Base-by-base conservation (phyloP, 1,139 yeast genomes). In the Debaryomyces sp. region DNA sequence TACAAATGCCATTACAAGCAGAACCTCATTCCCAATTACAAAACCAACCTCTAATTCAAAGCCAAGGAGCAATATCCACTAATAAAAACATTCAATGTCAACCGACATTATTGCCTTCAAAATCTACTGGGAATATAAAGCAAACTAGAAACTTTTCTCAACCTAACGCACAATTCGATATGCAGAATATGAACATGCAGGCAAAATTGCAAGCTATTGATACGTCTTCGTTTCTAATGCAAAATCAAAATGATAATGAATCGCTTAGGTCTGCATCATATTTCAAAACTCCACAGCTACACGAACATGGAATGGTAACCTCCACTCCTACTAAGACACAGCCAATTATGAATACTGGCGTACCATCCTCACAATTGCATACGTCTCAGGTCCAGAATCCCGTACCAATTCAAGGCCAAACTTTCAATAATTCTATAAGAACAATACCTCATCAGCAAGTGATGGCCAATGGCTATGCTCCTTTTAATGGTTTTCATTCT, bases 401-500 rank as follows among this genome's bases (percentile, higher is more conserved):
- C 5, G 12, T 27, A 10, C 45, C 24, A 13, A 2, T 35, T 5
- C 41, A 37, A 24, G 41, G 41, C 29, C 41, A 37, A 24, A 15
- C 7, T 9, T 26, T 26, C 10, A 24, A 15, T n/a, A 29, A 12
- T 18, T 5, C 27, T 5, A 3, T 17, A 13, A 23, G 29, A 26
- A 2, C 30, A n/a, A 5, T 27, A 27, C n/a, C 44, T 6, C 56
- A 54, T 30, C 60, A 52, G 37, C 65, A 59, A 43, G 47, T 60
- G 45, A 63, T 63, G 66, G 64, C 60, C 10, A 62, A 62, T 45
- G 64, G 63, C 6, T 60, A 54, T 45, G 56, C 60, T 15, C 65
- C 66, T 7, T 60, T 59, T 45, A 52, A 48, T 30, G 49, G 59
- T 2, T 54, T 62, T 41, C 63, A 57, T 18, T 59, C 60, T 2